Evolutionary conservation across 345 rosid genomes (phyloP).

Genomic region (Camelina laxa): DNA sequence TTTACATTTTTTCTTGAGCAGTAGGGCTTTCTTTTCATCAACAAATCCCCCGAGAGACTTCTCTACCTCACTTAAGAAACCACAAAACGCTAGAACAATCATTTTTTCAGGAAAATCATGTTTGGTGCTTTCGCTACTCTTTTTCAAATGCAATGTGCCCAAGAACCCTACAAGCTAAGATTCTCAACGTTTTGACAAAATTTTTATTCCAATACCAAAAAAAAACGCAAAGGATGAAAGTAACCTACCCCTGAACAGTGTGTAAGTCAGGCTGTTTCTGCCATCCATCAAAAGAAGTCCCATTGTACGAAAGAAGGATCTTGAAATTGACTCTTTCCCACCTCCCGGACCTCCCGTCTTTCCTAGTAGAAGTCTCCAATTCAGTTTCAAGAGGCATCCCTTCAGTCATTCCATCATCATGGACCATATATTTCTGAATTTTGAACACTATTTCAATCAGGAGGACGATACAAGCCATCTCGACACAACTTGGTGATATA

Average conservation of each 20-base stretch:
- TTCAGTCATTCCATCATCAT: conserved; percentile 43
- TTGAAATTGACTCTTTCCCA: conserved; percentile 82
- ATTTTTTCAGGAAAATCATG: conserved; percentile 22
- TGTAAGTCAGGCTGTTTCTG: conserved; percentile 85
- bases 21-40: conserved; percentile 85
- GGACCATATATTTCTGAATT: conserved; percentile 44
- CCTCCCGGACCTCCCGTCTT: conserved; percentile 61
- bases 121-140: conserved; percentile 6
- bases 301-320: conserved; percentile 81
- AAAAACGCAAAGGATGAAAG: conserved; percentile 21
- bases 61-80: conserved; percentile 65
- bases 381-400: conserved; percentile 37
- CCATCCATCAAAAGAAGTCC: conserved; percentile 95
- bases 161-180: no score
- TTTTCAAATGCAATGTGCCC: no score
- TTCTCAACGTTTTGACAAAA: no score
- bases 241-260: conserved; percentile 81
- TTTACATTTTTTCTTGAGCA: conserved; percentile 67
- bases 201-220: no score
- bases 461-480: not conserved
- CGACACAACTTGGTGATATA: not conserved
- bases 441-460: not conserved
- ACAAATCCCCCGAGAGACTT: conserved; percentile 80
- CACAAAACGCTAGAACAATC: conserved; percentile 18
- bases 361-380: conserved; percentile 41